Percentiles rank a stretch among this genome's conserved stretches.
Evolutionary conservation across 2,329 filamentous ascomycete species (phyloP).

Genomic region (Diatrype stigma): DNA sequence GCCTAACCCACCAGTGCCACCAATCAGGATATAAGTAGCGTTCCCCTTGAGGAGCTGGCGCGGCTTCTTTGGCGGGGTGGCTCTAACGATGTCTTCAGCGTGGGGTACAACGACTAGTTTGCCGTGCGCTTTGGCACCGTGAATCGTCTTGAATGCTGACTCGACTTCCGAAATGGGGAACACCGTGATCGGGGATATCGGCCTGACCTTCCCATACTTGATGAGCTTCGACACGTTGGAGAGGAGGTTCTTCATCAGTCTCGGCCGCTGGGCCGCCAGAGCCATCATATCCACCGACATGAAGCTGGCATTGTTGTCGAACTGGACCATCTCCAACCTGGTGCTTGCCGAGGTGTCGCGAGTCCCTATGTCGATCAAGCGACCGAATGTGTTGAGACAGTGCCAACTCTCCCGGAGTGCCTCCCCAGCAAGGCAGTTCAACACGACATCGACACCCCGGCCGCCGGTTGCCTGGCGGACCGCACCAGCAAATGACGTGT

Average conservation of each 20-base stretch:
- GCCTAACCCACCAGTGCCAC: conserved; percentile 49
- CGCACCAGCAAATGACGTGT: conserved; percentile 20
- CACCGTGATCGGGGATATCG: conserved; percentile 31
- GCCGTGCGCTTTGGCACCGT: conserved; percentile 35
- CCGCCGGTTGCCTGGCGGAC: conserved; percentile 18
- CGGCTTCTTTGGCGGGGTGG: conserved; percentile 31
- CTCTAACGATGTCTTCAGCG: conserved; percentile 38
- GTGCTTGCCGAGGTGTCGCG: conserved; percentile 22
- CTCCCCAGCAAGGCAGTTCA: conserved; percentile 25
- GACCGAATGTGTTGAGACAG: conserved; percentile 26
- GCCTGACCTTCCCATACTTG: conserved; percentile 23
- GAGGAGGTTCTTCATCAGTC: conserved; percentile 23
- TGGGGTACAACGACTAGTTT: conserved; percentile 42
- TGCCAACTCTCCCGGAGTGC: conserved; percentile 26
- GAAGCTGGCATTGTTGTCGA: conserved; percentile 43
- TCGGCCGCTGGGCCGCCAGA: conserved; percentile 31
- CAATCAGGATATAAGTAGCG: conserved; percentile 47
- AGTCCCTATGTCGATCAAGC: conserved; percentile 24
- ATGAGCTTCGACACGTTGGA: conserved; percentile 23
- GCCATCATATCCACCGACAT: conserved; percentile 42
- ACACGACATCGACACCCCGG: conserved; percentile 21
- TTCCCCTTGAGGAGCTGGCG: conserved; percentile 34
- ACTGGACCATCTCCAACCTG: conserved; percentile 45
- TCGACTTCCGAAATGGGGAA: conserved; percentile 32
- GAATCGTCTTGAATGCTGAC: conserved; percentile 39